These are phyloP conservation scores for Pestalotiopsis sp. DNA, from an alignment of 2,329 filamentous ascomycete genomes.

Conservation along the genomic window DNA sequence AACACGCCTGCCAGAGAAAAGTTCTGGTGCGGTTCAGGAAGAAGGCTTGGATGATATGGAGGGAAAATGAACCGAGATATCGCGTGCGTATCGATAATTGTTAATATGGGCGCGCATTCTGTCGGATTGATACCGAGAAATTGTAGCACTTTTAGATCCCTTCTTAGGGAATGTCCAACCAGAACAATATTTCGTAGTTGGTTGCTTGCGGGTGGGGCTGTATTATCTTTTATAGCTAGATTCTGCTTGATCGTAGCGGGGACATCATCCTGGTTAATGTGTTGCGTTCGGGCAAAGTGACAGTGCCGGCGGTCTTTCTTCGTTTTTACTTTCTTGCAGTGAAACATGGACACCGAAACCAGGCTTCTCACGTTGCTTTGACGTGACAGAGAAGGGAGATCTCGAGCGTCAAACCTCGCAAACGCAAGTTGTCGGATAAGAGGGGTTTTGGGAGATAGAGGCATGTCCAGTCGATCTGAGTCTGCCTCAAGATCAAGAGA, in stretches of 20 bases:
- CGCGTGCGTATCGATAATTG: not conserved
- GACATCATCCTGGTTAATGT: not conserved
- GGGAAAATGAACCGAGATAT: not conserved
- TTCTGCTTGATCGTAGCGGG: not conserved
- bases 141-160: not conserved
- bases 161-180: not conserved
- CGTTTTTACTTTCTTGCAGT: not conserved
- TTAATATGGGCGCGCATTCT: not conserved
- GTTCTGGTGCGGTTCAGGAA: not conserved
- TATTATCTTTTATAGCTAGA: not conserved
- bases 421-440: not conserved
- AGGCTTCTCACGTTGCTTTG: not conserved
- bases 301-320: not conserved
- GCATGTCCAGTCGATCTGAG: not conserved
- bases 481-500: constrained; percentile 12
- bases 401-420: not conserved
- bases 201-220: too few species aligned
- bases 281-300: not conserved
- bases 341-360: not conserved
- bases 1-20: constrained; percentile 5
- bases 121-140: not conserved
- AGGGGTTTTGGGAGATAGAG: not conserved
- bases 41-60: not conserved
- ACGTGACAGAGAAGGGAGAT: not conserved
- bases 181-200: constrained; percentile 6